Conservation (phyloP, 257 asterid species). For the Penstemon barbatus region DNA sequence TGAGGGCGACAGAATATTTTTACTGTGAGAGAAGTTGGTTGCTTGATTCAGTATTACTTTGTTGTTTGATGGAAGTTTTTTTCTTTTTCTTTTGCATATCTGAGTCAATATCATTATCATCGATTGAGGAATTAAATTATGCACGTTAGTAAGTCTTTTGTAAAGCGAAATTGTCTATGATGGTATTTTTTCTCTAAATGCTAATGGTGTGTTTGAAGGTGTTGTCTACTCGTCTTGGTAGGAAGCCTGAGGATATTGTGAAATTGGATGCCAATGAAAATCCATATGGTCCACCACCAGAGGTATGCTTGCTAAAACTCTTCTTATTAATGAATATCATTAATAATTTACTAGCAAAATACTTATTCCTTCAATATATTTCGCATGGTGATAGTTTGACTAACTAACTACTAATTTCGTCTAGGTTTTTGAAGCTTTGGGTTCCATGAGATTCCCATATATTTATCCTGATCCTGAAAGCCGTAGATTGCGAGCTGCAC, state of each 20-base stretch:
- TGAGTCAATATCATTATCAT: no score
- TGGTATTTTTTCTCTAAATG: background rate
- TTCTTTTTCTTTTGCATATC: no score
- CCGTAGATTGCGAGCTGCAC: conserved; percentile 86
- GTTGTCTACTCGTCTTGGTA: conserved; percentile 84
- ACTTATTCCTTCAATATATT: background rate
- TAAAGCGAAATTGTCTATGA: no score
- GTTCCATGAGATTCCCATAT: conserved; percentile 82
- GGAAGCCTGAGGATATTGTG: conserved; percentile 93
- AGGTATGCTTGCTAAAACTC: conserved; percentile 46
- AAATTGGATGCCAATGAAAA: conserved; percentile 95
- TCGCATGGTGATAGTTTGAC: background rate
- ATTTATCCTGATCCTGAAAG: conserved; percentile 98
- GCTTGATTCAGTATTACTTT: no score
- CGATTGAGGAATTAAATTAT: no score
- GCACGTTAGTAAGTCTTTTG: no score
- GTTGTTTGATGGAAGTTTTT: no score
- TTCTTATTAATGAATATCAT: background rate
- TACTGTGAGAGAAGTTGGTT: no score
- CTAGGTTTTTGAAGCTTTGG: conserved; percentile 91
- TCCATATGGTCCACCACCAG: conserved; percentile 99
- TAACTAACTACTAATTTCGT: conserved; percentile 28
- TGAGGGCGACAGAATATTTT: no score
- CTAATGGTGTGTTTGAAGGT: conserved; percentile 49
- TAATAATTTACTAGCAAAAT: background rate